These are phyloP conservation scores for Citropsis articulata DNA, from an alignment of 345 rosid genomes.

Conservation along the genomic window DNA sequence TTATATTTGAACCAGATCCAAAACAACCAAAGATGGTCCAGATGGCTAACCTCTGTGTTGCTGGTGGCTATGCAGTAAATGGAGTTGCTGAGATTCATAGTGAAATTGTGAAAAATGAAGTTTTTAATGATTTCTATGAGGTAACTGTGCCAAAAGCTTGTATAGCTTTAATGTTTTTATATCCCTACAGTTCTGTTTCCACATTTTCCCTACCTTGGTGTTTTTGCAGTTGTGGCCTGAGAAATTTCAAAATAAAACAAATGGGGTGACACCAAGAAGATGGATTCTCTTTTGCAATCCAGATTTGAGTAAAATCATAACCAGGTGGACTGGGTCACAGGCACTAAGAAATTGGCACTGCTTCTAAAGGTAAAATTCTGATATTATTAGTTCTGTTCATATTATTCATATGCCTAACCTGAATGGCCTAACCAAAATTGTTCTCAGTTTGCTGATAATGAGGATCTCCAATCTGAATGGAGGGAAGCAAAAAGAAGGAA, in stretches of 20 bases:
- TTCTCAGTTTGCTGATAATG: conserved; percentile 49
- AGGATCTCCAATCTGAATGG: conserved; percentile 57
- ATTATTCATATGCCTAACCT: background rate
- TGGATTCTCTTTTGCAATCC: conserved; percentile 57
- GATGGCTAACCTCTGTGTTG: conserved; percentile 55
- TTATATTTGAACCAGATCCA: conserved; percentile 30
- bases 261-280: conserved; percentile 59
- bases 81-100: conserved; percentile 58
- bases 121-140: conserved; percentile 47
- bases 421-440: background rate
- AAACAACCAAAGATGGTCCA: conserved; percentile 35
- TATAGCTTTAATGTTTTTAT: background rate
- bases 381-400: background rate
- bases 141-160: conserved; percentile 1
- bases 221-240: conserved; percentile 48
- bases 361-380: conserved; percentile 32
- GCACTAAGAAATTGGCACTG: conserved; percentile 33
- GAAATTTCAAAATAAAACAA: conserved; percentile 56
- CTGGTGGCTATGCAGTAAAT: conserved; percentile 41
- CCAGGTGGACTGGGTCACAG: conserved; percentile 48
- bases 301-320: conserved; percentile 38
- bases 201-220: background rate
- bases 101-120: conserved; percentile 52
- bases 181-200: background rate
- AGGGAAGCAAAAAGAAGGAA: conserved; percentile 52